Evolutionary conservation across 192 early-diverging fungal genomes (phyloP), one percentile per base, ranked within the genome.

Genomic region (Coemansia reversa): DNA sequence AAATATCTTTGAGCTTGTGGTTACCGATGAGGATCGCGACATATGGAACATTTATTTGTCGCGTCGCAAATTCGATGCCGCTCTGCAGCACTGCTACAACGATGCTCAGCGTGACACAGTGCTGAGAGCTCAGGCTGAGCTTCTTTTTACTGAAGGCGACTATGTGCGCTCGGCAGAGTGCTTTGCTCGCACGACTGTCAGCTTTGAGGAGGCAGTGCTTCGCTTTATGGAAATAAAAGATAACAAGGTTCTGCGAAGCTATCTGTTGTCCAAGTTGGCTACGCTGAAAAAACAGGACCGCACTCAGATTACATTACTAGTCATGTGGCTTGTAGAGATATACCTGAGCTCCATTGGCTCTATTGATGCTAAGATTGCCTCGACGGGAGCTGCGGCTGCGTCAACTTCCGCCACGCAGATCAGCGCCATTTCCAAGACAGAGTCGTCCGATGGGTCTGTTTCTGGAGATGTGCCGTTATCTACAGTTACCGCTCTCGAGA

Each of bases 201-300:
- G 87, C 16, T 95, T 99, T 75, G 97, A 99, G 62, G 92, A 97
- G 60, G 88, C 95, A n/a, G 88, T 86, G 18, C 80, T 99, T 25
- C 88, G 89, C 55, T 96, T 93, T 32, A 85, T 72, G 53, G 77
- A 85, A 5, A 80, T 83, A 5, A 86, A 91, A 29, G 87, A 95
- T 59, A 73, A 84, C 9, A 84, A 83, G 55, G 91, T 93, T 8
- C 74, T 98, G 14, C 85, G 89, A 65, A 82, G 86, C 39, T 98
- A 92, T 72, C 72, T 98, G 64, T 52, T 86, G 20, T 82, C 86
- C 51, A 94, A 92, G 67, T 71, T 96, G 24, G 85, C 85, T 51
- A 88, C 84, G 24, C 49, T 95, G 32, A 74, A 84, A 39, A 83
- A 84, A 11, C 78, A 93, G 87, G 91, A 93, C 70, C 74, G 76